Percentiles rank a stretch among this genome's conserved stretches.
Conservation (phyloP, 139 green algal genomes). For the Astrephomene gubernaculifera region DNA sequence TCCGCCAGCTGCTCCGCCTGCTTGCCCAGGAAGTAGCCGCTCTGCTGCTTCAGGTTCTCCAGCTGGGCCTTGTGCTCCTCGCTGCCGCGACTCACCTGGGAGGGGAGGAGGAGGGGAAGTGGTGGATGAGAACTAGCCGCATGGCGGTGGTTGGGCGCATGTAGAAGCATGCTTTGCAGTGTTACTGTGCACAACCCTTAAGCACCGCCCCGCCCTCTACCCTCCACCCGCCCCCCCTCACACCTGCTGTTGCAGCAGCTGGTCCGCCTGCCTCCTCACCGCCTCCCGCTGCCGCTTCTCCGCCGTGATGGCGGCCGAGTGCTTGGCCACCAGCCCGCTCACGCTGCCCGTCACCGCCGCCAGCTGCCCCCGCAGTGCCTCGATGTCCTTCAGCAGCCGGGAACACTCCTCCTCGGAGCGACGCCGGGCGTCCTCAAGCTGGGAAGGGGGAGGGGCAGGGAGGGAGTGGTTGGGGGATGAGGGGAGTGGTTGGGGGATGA, state of each 20-base stretch:
- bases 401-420: conserved; percentile 30
- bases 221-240: no score
- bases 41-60: conserved; percentile 59
- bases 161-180: background rate
- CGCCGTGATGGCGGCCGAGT: conserved; percentile 7
- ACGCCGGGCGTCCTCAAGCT: conserved; percentile 17
- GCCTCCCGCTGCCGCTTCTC: conserved; percentile 33
- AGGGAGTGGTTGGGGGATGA: background rate
- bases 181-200: no score
- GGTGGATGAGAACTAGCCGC: no score
- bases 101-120: background rate
- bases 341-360: conserved; percentile 40
- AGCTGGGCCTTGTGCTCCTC: conserved; percentile 47
- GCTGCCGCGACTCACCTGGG: conserved; percentile 21
- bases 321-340: conserved; percentile 32
- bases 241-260: conserved; percentile 40
- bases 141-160: background rate
- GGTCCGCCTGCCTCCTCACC: conserved; percentile 1
- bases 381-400: conserved; percentile 39
- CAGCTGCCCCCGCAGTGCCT: conserved; percentile 31
- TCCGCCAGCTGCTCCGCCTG: conserved; percentile 31
- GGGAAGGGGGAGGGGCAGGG: background rate
- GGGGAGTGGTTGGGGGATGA: no score
- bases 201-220: no score
- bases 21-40: conserved; percentile 21